phyloP scores from a whole-genome alignment of 1,284 basidiomycete genomes.

The Blastosporella zonata region DNA sequence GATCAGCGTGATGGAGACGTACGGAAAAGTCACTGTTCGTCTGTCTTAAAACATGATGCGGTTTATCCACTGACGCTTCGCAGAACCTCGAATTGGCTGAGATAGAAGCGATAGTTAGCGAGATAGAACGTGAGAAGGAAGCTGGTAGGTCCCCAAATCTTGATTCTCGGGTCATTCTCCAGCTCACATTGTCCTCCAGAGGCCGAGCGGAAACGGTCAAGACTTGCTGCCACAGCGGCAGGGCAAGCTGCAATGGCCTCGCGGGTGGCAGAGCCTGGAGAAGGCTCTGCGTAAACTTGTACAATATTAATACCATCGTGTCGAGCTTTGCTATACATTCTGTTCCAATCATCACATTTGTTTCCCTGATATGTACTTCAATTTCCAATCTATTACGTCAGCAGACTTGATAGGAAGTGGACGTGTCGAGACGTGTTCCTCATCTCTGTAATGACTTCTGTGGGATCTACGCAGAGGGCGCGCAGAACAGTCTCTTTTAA shows the following conservation, averaged over 20 bases:
- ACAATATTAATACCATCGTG: background rate
- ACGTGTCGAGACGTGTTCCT: slow-evolving; percentile 3
- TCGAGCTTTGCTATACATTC: too few relatives aligned
- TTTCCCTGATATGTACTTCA: background rate
- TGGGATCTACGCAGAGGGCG: slow-evolving; percentile 13
- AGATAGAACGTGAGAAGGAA: slow-evolving; percentile 96
- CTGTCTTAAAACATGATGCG: background rate
- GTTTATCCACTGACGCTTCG: background rate
- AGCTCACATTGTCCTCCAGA: slow-evolving; percentile 42
- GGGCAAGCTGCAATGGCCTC: slow-evolving; percentile 82
- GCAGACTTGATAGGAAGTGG: slow-evolving; percentile 5
- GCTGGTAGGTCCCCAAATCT: slow-evolving; percentile 55
- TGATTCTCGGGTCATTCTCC: background rate
- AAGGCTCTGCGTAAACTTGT: slow-evolving; percentile 35
- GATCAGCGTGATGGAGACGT: slow-evolving; percentile 94
- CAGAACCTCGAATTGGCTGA: slow-evolving; percentile 84
- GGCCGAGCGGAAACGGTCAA: slow-evolving; percentile 80
- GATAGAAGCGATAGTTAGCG: slow-evolving; percentile 86
- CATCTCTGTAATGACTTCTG: slow-evolving; percentile 13
- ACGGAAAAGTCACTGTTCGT: slow-evolving; percentile 85
- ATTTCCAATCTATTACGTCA: slow-evolving; percentile 15
- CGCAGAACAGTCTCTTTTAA: slow-evolving; percentile 49
- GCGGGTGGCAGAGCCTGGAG: slow-evolving; percentile 41
- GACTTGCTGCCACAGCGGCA: slow-evolving; percentile 77
- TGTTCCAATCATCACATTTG: background rate